Conservation (phyloP, 2,329 filamentous ascomycete genomes). For the Thelonectria olida region DNA sequence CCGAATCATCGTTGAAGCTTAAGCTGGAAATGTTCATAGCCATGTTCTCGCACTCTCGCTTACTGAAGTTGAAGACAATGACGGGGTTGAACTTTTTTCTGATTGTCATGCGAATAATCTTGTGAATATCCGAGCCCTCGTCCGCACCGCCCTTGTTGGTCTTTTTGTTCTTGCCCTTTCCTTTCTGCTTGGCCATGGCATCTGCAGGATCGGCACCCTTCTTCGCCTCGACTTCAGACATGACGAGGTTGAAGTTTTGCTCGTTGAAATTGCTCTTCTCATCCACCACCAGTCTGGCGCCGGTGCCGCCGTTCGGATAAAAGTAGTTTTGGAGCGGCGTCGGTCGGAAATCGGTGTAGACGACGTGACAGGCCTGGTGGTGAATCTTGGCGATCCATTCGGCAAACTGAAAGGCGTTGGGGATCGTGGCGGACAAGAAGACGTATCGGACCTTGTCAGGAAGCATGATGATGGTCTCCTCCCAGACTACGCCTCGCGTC, state of each 20-base stretch:
- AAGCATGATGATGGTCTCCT: constrained; percentile 97
- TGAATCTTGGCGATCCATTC: constrained; percentile 99
- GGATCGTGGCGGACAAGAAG: constrained; percentile 97
- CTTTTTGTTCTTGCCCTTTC: constrained; percentile 91
- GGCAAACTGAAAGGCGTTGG: constrained; percentile 98
- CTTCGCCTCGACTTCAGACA: constrained; percentile 87
- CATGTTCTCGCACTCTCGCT: constrained; percentile 92
- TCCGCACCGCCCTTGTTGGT: constrained; percentile 86
- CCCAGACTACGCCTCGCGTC: constrained; percentile 95
- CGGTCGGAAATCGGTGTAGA: constrained; percentile 97
- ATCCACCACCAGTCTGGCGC: constrained; percentile 93
- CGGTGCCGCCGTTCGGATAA: constrained; percentile 90
- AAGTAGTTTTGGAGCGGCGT: constrained; percentile 98
- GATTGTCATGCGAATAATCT: constrained; percentile 99
- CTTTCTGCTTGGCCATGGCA: constrained; percentile 80
- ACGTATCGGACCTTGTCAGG: constrained; percentile 99
- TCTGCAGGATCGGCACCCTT: constrained; percentile 87
- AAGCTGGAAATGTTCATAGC: constrained; percentile 87
- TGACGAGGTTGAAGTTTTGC: constrained; percentile 96
- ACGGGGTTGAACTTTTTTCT: constrained; percentile 96
- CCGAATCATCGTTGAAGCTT: constrained; percentile 94
- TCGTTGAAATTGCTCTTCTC: constrained; percentile 97
- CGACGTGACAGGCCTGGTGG: constrained; percentile 96
- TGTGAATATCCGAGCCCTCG: constrained; percentile 86
- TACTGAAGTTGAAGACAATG: constrained; percentile 99